Conservation (phyloP, 1,139 yeast genomes). For the Tardiomyces digboiensis region DNA sequence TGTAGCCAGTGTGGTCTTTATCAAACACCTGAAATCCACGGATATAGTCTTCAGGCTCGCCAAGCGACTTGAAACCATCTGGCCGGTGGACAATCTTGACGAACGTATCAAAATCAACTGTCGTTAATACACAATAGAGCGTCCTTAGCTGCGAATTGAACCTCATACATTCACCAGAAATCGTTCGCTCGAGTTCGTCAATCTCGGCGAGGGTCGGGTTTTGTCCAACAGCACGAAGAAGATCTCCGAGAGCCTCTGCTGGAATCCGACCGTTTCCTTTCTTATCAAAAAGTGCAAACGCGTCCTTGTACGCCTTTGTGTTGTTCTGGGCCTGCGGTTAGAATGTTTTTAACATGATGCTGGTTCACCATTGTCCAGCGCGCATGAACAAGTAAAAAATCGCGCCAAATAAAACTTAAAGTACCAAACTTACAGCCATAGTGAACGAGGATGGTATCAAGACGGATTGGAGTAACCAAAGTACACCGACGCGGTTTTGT, state of each 20-base stretch:
- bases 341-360: no score
- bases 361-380: no score
- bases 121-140: constrained; percentile 21
- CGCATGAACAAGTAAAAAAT: no score
- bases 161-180: constrained; percentile 27
- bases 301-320: constrained; percentile 81
- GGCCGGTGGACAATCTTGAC: constrained; percentile 75
- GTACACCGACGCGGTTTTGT: not conserved
- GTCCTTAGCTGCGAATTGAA: no score
- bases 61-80: constrained; percentile 81
- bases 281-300: constrained; percentile 94
- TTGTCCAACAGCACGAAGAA: constrained; percentile 95
- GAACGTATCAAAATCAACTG: constrained; percentile 66
- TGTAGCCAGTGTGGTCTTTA: constrained; percentile 87
- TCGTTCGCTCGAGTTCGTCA: constrained; percentile 51
- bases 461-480: no score
- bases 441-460: not conserved
- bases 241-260: constrained; percentile 82
- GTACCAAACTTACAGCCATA: not conserved
- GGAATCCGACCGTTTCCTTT: constrained; percentile 93
- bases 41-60: constrained; percentile 94
- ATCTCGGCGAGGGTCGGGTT: constrained; percentile 94
- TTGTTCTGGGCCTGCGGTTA: constrained; percentile 4
- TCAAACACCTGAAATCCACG: constrained; percentile 98
- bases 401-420: no score